Base-by-base conservation (phyloP, 1,284 basidiomycete genomes). In the Ustilago tritici region DNA sequence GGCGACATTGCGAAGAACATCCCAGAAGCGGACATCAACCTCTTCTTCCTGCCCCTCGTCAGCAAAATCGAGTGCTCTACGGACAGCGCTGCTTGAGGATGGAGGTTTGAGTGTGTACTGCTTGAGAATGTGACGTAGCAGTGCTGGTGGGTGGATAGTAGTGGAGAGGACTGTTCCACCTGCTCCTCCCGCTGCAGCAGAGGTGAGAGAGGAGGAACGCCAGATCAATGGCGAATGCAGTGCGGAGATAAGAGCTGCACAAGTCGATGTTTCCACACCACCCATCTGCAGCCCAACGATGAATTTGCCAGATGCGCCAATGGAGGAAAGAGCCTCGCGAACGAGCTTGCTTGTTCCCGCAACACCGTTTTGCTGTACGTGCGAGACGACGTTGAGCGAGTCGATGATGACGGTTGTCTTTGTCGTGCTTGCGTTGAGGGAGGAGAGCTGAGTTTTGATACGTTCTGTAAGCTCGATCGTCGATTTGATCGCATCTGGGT, bases 1-100 rank as follows among this genome's bases (percentile, higher is more conserved):
- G 0, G 71, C 55, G 2, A 74, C 68, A 36, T 75, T 80, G 46
- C 76, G 66, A 12, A 83, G 55, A 1, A 83, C 61, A 34, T 75
- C 72, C 80, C 80, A 82, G 58, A 82, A 83, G 17, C 80, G 65
- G 10, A 65, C 59, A 53, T 82, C 78, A 17, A 65, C 64, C n/a
- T 61, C 65, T 12, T 76, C 65, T 11, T 19, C 34, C 23, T 38
- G 65, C 14, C 55, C 62, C n/a, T 52, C 61, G 38, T 23, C 65
- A 31, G 65, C 65, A n/a, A 61, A 64, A n/a, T 52, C 62, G n/a
- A 74, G 52, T 0, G 77, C 70, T 15, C 61, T 66, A 19, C 23
- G 34, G 3, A 77, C 66, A 11, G 58, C 46, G 7, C 15, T 6
- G 5, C 47, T 50, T 15, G 71, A 76, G 12, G 71, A 60, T 1